Conservation (phyloP, 805 yeast species). For the Yarrowia sp. region DNA sequence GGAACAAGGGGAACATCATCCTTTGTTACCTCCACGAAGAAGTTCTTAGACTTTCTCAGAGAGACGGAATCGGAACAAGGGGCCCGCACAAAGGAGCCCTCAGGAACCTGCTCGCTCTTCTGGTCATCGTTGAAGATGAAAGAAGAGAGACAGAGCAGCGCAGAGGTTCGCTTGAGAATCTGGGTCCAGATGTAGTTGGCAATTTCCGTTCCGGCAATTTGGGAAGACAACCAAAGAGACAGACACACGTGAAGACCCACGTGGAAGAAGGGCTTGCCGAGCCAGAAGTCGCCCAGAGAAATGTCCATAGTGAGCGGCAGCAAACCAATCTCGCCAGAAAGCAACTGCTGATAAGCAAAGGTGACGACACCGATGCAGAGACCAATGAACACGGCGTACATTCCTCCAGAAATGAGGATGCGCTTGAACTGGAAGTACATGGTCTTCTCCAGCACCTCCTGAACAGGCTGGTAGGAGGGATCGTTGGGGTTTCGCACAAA, state of each 20-base stretch:
- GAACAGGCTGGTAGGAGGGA: conserved; percentile 79
- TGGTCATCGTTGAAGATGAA: conserved; percentile 62
- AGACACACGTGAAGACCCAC: conserved; percentile 25
- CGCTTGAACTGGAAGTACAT: conserved; percentile 68
- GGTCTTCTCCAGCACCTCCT: conserved; percentile 81
- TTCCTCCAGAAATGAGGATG: conserved; percentile 65
- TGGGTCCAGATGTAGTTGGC: conserved; percentile 50
- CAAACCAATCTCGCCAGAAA: neutral
- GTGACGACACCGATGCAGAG: conserved; percentile 71
- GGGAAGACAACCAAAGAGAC: neutral
- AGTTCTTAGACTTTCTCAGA: conserved; percentile 50
- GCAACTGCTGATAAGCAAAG: conserved; percentile 39
- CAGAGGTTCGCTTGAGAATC: conserved; percentile 54
- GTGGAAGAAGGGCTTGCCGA: conserved; percentile 3
- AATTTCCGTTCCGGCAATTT: conserved; percentile 28
- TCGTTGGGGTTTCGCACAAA: conserved; percentile 94
- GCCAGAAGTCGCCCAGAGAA: conserved; percentile 26
- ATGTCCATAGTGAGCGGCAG: conserved; percentile 35
- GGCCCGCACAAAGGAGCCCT: conserved; percentile 80
- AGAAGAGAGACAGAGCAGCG: conserved; percentile 69
- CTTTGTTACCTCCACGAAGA: conserved; percentile 80
- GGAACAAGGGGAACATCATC: conserved; percentile 58
- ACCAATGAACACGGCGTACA: conserved; percentile 55
- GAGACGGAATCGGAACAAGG: conserved; percentile 80
- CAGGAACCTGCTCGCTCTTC: conserved; percentile 50